phyloP scores from a whole-genome alignment of 345 rosid species.

The Pistacia integerrima region DNA sequence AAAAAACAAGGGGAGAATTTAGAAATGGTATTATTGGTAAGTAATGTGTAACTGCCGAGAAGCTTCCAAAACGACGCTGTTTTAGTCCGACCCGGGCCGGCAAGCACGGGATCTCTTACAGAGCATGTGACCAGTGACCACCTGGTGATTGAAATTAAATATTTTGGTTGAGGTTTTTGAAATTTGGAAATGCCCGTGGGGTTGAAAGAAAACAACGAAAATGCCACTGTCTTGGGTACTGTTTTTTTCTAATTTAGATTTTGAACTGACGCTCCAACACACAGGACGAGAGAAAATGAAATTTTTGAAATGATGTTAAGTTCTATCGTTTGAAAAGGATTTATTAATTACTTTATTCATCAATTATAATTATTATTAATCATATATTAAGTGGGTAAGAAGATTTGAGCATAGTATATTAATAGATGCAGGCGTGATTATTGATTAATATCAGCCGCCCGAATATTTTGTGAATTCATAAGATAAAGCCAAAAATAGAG shows the following conservation, averaged over 20 bases:
- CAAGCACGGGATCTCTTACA: slow-evolving; percentile 37
- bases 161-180: no score
- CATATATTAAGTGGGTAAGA: not conserved
- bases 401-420: no score
- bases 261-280: slow-evolving; percentile 48
- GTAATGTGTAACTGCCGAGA: not conserved
- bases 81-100: slow-evolving; percentile 47
- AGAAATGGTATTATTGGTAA: slow-evolving; percentile 3
- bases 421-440: not conserved
- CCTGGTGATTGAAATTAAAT: slow-evolving; percentile 10
- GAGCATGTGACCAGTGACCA: slow-evolving; percentile 37
- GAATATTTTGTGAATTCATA: no score
- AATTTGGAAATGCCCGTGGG: not conserved
- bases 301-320: slow-evolving; percentile 39
- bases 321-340: slow-evolving; percentile 23
- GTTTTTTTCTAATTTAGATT: slow-evolving; percentile 10
- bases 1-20: not conserved
- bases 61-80: slow-evolving; percentile 37
- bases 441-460: not conserved
- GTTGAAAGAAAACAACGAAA: slow-evolving; percentile 20
- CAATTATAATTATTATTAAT: not conserved
- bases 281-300: slow-evolving; percentile 23
- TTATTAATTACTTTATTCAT: not conserved
- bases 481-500: no score
- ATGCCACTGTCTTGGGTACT: slow-evolving; percentile 17